Conservation (phyloP, 2,329 filamentous ascomycete species). For the Ophiostoma sp. region DNA sequence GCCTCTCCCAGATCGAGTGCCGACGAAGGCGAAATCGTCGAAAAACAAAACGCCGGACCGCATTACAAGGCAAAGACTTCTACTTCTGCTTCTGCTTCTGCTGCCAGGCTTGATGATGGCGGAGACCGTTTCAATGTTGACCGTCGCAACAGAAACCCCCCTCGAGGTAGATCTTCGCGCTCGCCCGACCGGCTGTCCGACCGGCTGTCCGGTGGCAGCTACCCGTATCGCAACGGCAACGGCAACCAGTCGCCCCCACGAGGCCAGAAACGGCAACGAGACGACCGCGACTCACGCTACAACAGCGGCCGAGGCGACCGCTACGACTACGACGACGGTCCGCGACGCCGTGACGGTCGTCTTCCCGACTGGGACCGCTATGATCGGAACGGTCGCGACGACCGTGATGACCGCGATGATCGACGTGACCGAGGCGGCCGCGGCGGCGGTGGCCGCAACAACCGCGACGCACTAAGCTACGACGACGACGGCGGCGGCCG, state of each 20-base stretch:
- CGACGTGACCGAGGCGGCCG: constrained; percentile 14
- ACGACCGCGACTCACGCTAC: constrained; percentile 53
- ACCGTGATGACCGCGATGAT: background rate
- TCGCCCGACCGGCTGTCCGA: constrained; percentile 44
- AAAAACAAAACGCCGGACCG: constrained; percentile 60
- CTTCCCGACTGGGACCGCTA: constrained; percentile 34
- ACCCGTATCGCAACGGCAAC: constrained; percentile 43
- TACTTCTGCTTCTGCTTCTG: constrained; percentile 39
- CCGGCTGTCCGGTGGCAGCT: constrained; percentile 38
- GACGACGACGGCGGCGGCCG: constrained; percentile 44
- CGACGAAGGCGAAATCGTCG: constrained; percentile 84
- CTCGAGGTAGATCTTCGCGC: constrained; percentile 57
- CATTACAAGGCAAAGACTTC: constrained; percentile 81
- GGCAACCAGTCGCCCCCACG: constrained; percentile 52
- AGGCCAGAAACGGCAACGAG: constrained; percentile 66
- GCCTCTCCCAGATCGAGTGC: constrained; percentile 56
- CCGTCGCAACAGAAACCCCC: constrained; percentile 76
- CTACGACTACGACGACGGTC: constrained; percentile 63
- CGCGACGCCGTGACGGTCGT: constrained; percentile 33
- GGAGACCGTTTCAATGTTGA: constrained; percentile 83
- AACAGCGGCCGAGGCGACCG: constrained; percentile 37
- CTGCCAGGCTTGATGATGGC: constrained; percentile 43
- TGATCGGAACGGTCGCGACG: constrained; percentile 50
- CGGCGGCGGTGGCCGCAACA: constrained; percentile 25
- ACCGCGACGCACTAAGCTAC: constrained; percentile 28